Base-by-base conservation (phyloP, 768 basidiomycete genomes). In the Sporobolomyces pararoseus region DNA sequence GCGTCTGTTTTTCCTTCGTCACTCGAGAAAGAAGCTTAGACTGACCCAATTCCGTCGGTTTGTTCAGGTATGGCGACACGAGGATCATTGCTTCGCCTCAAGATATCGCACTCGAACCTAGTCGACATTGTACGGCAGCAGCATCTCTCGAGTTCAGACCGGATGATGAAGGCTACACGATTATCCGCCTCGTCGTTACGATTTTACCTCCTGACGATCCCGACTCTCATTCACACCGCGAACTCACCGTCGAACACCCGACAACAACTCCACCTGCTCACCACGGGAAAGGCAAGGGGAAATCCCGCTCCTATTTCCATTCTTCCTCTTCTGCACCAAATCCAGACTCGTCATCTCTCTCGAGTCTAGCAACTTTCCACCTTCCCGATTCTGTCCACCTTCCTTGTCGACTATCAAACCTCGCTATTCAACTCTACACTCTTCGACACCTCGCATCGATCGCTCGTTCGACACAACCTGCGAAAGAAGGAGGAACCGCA, bases 351-450 rank as follows among this genome's bases (percentile, higher is more conserved):
- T 57, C 16, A 31, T 5, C 34, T 7, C 9, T 13, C 23, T 23
- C 31, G 31, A 32, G 3, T 34, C 39, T 57, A 31, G 64, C 51
- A 14, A 34, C 53, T 29, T 72, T 65, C 51, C 46, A 49, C 44
- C 64, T 72, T 25, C 71, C 71, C 60, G 71, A 72, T 54, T 49
- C 57, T 17, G 31, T 72, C 17, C 67, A 68, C 60, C 64, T 72
- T n/a, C 71, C 71, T 13, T 47, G 54, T 21, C 71, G 71, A 17
- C 60, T 72, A 19, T 68, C 71, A 3, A 52, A 42, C 23, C 53
- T 68, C 54, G 71, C 71, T 3, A 68, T 68, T 55, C 63, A 65
- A 59, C 71, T 72, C 53, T 72, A 65, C 71, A 62, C 71, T 7
- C 67, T 72, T 4, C 66, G 71, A 1, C 71, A 72, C 58, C 64